Evolutionary conservation across 306 rosid genomes (phyloP), one percentile per base, ranked within the genome.

Genomic region (Argentina anserina): DNA sequence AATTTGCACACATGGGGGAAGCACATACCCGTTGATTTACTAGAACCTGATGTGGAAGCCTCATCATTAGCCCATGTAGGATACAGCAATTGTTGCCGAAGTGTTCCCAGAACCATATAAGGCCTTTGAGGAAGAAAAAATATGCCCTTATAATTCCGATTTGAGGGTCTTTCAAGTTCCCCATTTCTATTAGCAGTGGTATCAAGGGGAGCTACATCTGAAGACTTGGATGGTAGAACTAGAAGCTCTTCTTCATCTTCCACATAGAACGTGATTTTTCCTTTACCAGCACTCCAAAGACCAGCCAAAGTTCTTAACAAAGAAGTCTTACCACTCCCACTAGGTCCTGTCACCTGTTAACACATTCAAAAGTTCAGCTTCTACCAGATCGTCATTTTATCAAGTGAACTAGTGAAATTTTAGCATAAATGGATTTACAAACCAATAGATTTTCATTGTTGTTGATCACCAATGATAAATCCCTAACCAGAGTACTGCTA

Each of bases 71-170:
- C 82, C 99, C 99, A 94, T 36, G 80, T 91, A 80, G 99, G 99
- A 85, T 94, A 94, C 47, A 94, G 93, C 60, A 94, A 79, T 67
- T 91, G 99, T 68, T 94, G 92, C 58, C 95, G 96, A 70, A 94
- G 97, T 58, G 95, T 81, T 68, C 97, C 99, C 87, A 94, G 79
- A 74, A 91, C 99, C 99, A 94, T 94, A 68, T 94, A 94, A 1
- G 99, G 99, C 75, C 92, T 91, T 83, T 94, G 99, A 46, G 99
- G 99, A 77, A 91, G 96, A 73, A 94, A 94, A 86, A 94, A 91
- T 43, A 84, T 84, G 69, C 81, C 80, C 53, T 84, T 71, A 58
- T 84, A 86, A 64, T 83, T 83, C 82, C 85, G 86, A 80, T 81
- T 73, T 7, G 70, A 59, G 41, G 88, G 74, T 75, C 78, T 83